Conservation (phyloP, 768 basidiomycete genomes). For the Neoboletus magnificus region DNA sequence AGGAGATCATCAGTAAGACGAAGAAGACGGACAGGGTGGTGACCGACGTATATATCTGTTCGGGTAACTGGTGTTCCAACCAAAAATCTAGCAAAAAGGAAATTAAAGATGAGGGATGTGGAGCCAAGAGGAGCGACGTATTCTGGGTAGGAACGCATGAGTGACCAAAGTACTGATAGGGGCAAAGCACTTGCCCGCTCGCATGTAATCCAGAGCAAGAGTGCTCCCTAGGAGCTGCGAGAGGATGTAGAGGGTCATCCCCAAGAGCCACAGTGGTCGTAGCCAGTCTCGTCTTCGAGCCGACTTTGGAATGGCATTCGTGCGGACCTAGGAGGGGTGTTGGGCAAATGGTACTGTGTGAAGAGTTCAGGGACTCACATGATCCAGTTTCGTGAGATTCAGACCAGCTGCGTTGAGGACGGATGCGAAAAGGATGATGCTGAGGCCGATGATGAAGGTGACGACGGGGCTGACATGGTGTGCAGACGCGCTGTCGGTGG, state of each 20-base stretch:
- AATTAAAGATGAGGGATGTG: slow-evolving; percentile 93
- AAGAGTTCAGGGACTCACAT: slow-evolving; percentile 47
- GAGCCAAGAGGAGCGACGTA: slow-evolving; percentile 96
- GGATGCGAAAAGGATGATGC: slow-evolving; percentile 80
- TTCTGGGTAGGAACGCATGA: slow-evolving; percentile 45
- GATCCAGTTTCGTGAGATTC: slow-evolving; percentile 92
- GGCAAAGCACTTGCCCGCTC: slow-evolving; percentile 54
- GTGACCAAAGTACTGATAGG: neutral
- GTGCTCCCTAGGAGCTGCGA: slow-evolving; percentile 88
- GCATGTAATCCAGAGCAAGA: slow-evolving; percentile 82
- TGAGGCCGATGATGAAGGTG: slow-evolving; percentile 78
- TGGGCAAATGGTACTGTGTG: neutral
- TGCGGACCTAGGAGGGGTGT: slow-evolving; percentile 53
- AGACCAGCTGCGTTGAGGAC: slow-evolving; percentile 91
- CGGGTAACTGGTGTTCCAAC: slow-evolving; percentile 82
- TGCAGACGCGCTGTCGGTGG: slow-evolving; percentile 26
- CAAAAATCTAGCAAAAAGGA: slow-evolving; percentile 87
- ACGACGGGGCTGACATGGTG: slow-evolving; percentile 56
- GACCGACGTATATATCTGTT: slow-evolving; percentile 75
- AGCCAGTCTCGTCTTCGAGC: slow-evolving; percentile 73
- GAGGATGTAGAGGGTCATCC: slow-evolving; percentile 91
- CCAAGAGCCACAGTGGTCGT: slow-evolving; percentile 85
- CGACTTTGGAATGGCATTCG: slow-evolving; percentile 71
- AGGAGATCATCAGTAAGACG: slow-evolving; percentile 1
- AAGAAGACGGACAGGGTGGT: neutral